Evolutionary conservation across 192 early-diverging fungal genomes (phyloP).

Genomic region (Dissophora ornata): DNA sequence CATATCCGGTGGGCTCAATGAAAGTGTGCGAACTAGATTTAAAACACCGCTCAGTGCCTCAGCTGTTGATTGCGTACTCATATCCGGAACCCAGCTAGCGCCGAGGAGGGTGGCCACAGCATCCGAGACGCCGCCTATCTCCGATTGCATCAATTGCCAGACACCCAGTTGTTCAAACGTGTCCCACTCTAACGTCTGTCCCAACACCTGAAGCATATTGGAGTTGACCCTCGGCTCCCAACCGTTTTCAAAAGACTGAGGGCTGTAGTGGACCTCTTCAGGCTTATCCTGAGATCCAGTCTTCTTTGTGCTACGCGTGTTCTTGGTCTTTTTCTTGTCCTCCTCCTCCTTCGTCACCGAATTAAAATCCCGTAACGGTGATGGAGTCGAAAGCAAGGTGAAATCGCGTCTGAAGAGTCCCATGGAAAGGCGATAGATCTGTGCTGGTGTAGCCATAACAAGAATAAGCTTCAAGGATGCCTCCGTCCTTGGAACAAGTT

Average conservation of each 20-base stretch:
- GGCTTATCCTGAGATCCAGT: not conserved
- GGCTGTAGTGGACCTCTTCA: not conserved
- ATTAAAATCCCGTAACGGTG: not conserved
- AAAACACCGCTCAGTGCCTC: conserved; percentile 63
- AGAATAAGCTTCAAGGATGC: conserved; percentile 52
- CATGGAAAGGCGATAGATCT: conserved; percentile 57
- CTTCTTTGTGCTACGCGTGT: conserved; percentile 1
- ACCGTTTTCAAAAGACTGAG: not conserved
- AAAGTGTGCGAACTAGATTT: conserved; percentile 53
- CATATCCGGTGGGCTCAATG: conserved; percentile 15
- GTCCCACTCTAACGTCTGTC: conserved; percentile 55
- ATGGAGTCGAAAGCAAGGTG: conserved; percentile 16
- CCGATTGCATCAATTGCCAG: conserved; percentile 65
- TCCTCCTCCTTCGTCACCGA: not conserved
- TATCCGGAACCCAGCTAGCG: conserved; percentile 16
- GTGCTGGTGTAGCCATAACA: conserved; percentile 60
- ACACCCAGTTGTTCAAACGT: conserved; percentile 68
- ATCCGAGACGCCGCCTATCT: conserved; percentile 43
- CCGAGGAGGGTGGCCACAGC: conserved; percentile 18
- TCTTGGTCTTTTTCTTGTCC: conserved; percentile 1
- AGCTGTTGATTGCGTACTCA: conserved; percentile 25
- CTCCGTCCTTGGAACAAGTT: conserved; percentile 39
- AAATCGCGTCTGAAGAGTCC: conserved; percentile 22
- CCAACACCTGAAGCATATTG: conserved; percentile 15
- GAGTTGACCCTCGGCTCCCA: conserved; percentile 20